A percentile compares a stretch with the other conserved stretches of the same genome.
These are phyloP conservation scores for Zymoseptoria brevis DNA, from an alignment of 2,329 filamentous ascomycete species.

Conservation along the genomic window DNA sequence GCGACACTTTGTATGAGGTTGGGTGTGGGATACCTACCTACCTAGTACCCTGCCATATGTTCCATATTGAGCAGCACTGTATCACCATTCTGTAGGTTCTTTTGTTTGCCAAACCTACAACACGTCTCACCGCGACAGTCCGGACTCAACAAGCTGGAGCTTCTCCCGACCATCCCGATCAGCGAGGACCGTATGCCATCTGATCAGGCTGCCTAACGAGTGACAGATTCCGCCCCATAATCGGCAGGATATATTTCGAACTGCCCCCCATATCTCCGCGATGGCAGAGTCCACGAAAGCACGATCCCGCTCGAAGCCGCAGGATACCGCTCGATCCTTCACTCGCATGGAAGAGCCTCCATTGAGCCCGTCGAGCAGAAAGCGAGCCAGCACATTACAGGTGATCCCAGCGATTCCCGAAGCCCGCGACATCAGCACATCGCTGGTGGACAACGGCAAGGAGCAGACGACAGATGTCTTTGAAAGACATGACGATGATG, in stretches of 20 bases:
- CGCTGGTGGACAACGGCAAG: constrained; percentile 27
- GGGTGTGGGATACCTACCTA: not conserved
- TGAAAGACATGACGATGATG: constrained; percentile 31
- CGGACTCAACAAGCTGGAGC: not conserved
- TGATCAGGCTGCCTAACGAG: not conserved
- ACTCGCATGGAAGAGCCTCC: constrained; percentile 39
- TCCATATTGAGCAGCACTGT: not conserved
- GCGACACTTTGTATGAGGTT: not conserved
- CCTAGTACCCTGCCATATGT: not conserved
- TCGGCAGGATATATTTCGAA: not conserved
- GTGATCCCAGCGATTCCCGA: constrained; percentile 38
- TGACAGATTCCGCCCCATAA: not conserved
- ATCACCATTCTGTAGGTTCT: not conserved
- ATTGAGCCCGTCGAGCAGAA: constrained; percentile 28
- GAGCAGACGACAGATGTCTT: constrained; percentile 37
- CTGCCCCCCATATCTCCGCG: not conserved
- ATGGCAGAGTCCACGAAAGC: constrained; percentile 5
- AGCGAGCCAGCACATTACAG: constrained; percentile 42
- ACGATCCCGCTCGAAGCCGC: constrained; percentile 23
- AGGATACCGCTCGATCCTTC: constrained; percentile 42
- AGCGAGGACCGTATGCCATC: not conserved
- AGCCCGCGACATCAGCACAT: constrained; percentile 32
- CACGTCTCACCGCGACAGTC: not conserved
- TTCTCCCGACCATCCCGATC: not conserved
- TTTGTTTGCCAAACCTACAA: not conserved